A percentile compares a stretch with the other conserved stretches of the same genome.
Evolutionary conservation across 306 rosid species (phyloP).

Genomic region (Pueraria montana): DNA sequence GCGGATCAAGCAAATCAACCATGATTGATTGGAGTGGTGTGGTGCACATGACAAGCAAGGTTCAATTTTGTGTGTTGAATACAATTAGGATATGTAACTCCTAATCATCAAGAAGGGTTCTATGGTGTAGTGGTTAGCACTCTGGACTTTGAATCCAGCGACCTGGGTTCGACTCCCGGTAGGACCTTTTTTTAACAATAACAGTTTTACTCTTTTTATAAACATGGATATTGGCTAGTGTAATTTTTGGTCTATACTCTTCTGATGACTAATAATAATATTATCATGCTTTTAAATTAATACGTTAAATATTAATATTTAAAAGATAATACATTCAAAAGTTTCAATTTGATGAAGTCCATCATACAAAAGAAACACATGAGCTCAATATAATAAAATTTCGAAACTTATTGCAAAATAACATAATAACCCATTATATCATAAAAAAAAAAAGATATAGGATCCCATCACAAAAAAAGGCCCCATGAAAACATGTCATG

Average conservation of each 20-base stretch:
- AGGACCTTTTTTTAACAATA: constrained; percentile 41
- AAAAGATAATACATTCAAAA: background rate
- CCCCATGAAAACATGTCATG: too few relatives aligned
- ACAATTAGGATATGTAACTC: too few relatives aligned
- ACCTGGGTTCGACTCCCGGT: constrained; percentile 74
- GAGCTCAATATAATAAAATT: background rate
- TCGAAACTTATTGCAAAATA: background rate
- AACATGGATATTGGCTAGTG: too few relatives aligned
- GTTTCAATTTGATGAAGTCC: background rate
- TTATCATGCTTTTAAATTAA: too few relatives aligned
- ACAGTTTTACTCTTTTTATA: too few relatives aligned
- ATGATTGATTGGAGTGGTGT: too few relatives aligned
- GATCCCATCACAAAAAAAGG: background rate
- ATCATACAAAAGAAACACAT: background rate
- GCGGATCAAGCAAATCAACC: too few relatives aligned
- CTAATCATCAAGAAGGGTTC: constrained; percentile 10
- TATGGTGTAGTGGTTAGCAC: constrained; percentile 76
- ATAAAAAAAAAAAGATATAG: background rate
- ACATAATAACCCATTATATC: background rate
- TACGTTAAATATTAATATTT: too few relatives aligned
- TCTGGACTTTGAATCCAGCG: constrained; percentile 75
- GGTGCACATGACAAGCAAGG: too few relatives aligned
- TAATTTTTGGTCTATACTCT: too few relatives aligned
- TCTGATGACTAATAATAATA: too few relatives aligned
- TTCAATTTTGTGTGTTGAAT: too few relatives aligned